Evolutionary conservation across 2,329 filamentous ascomycete genomes (phyloP), one percentile per base, ranked within the genome.

Genomic region (Gyromitra esculenta): DNA sequence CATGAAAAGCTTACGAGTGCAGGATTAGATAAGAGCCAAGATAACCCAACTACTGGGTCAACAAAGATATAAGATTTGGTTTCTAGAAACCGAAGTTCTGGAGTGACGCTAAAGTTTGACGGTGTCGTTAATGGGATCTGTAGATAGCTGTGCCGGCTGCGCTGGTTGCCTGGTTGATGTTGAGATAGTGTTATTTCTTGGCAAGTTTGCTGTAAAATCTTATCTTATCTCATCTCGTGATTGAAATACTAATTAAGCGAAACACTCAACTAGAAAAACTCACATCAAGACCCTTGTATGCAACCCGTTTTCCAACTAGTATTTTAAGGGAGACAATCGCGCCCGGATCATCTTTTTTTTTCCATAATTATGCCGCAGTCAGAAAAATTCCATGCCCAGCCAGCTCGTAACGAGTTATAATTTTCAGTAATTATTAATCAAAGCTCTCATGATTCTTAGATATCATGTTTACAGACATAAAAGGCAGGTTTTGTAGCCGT

Each of bases 161-260:
- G 43, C 11, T 45, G 21, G 52, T 25, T 13, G 52, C 21, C 25
- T 56, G 0, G 18, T 31, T 37, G 54, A 37, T 37, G 54, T 37
- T 59, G 15, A 37, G 54, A 39, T 37, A 59, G 31, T 31, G 31
- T 59, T 37, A 13, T 18, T 25, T 39, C 43, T 52, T 65, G 31
- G 43, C 25, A 41, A 18, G 15, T 7, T 5, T 7, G 43, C 5
- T n/a, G 13, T 13, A 59, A 31, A 59, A 59, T 59, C 54, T 59
- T 59, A 66, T 66, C 63, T 66, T 66, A 54, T 66, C 63, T 66
- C 41, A 52, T 52, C 41, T 50, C n/a, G 15, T 2, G 11, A 56
- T 31, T 31, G 52, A 31, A 31, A 31, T 31, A 31, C 25, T 31
- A 2, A 31, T 7, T 25, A 25, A 52, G 48, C 15, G 1, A 8